Base-by-base conservation (phyloP, 495 filamentous ascomycete genomes). In the Penicillium paxilli region DNA sequence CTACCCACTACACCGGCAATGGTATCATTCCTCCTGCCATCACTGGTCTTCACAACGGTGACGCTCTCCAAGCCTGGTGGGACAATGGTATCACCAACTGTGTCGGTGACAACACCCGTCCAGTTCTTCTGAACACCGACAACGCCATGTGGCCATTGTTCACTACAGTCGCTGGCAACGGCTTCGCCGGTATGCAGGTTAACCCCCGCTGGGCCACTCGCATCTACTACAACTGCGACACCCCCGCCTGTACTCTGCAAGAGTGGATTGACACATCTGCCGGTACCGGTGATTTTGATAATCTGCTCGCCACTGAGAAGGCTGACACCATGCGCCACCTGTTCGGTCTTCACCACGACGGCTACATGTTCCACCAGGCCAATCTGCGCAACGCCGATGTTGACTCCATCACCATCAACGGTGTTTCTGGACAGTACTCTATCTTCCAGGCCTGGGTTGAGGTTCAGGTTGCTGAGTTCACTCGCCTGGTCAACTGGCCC, bases 221-320 rank as follows among this genome's bases (percentile, higher is more conserved):
- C 22, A 86, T 86, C 59, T 87, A 84, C 70, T 87, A 83, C 71
- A 84, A 87, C 69, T 87, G 83, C 62, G 71, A 80, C 55, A 74
- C 72, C 41, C 73, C 80, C 1, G 69, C 61, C 12, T 87, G 84
- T 58, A 85, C 80, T 3, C 51, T 79, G 9, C 58, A 73, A 40
- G 82, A 87, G 58, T 87, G 84, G 84, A 81, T 83, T 44, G 71
- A 78, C 53, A 86, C 83, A 7, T 83, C 82, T 1, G 72, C 69
- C 19, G 80, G 78, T 32, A 64, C 59, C 37, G 82, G 80, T 5
- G 66, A 62, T 44, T 83, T 83, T 50, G 51, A 66, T 17, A 65
- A 74, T 55, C 67, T 87, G 1, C 66, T 87, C 0, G 62, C 65
- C 2, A 64, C 70, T 17, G 83, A 83, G 47, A 70, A 74, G 41